Percentiles rank a stretch among this genome's conserved stretches.
These are phyloP conservation scores for Carex arenaria DNA, from an alignment of 202 grass and related monocot species.

Conservation along the genomic window DNA sequence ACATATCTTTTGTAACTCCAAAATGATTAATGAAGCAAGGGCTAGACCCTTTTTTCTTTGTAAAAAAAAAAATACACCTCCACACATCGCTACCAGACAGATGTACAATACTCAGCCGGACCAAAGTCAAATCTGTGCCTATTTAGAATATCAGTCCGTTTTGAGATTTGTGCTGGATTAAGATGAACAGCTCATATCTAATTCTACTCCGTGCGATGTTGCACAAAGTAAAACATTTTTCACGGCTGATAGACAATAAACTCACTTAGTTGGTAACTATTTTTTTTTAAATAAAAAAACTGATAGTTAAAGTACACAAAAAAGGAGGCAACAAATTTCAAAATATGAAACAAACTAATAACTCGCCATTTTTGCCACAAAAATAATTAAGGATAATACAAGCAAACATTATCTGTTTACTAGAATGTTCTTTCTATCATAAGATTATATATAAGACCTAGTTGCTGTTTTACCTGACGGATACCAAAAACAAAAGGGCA, in stretches of 20 bases:
- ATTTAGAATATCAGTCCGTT: too few relatives aligned
- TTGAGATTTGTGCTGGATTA: too few relatives aligned
- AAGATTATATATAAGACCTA: not conserved
- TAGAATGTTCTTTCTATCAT: not conserved
- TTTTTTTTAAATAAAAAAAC: not conserved
- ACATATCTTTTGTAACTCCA: too few relatives aligned
- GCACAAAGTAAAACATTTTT: not conserved
- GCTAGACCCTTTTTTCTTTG: too few relatives aligned
- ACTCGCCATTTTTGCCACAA: not conserved
- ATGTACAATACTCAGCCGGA: not conserved
- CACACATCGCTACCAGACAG: too few relatives aligned
- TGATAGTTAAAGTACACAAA: not conserved
- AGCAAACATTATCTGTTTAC: constrained; percentile 1
- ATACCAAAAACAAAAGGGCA: constrained; percentile 4
- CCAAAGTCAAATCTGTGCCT: too few relatives aligned
- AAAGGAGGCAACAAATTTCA: not conserved
- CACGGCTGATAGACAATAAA: not conserved
- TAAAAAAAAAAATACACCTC: too few relatives aligned
- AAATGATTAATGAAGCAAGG: too few relatives aligned
- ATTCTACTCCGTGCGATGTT: too few relatives aligned
- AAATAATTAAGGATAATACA: not conserved
- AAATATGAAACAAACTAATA: not conserved
- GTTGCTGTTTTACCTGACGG: not conserved
- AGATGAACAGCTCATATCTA: too few relatives aligned
- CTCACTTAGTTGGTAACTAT: too few relatives aligned